phyloP scores from a whole-genome alignment of 208 protist genomes.

The Leishmania aethiopica region DNA sequence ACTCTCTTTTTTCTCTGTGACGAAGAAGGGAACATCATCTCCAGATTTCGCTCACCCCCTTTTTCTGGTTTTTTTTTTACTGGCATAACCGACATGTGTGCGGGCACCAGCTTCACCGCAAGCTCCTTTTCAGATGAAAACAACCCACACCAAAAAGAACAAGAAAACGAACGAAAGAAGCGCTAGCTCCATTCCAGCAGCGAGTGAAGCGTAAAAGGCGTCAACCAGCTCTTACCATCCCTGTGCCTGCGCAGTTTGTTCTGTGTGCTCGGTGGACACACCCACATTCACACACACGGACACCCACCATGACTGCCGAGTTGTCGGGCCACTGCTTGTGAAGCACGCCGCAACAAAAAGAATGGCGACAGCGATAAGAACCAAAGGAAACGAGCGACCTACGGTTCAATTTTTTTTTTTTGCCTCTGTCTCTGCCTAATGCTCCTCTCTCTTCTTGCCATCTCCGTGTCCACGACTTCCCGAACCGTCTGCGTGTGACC shows the following conservation, averaged over 20 bases:
- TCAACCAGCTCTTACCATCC: not conserved
- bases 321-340: not conserved
- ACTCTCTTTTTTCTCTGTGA: not conserved
- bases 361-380: not conserved
- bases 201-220: not conserved
- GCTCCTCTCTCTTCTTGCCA: not conserved
- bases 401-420: not conserved
- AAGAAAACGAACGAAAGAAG: not conserved
- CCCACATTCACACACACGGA: not conserved
- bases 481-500: not conserved
- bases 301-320: not conserved
- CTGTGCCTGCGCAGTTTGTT: not conserved
- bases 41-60: not conserved
- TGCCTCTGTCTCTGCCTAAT: not conserved
- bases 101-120: not conserved
- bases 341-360: not conserved
- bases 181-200: not conserved
- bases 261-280: not conserved
- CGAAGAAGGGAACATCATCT: not conserved
- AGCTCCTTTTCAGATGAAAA: not conserved
- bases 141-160: not conserved
- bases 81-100: not conserved
- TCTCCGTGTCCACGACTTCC: not conserved
- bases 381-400: not conserved
- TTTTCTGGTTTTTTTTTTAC: not conserved